phyloP scores from a whole-genome alignment of 148 eudicot species.

The Rhododendron vialii region DNA sequence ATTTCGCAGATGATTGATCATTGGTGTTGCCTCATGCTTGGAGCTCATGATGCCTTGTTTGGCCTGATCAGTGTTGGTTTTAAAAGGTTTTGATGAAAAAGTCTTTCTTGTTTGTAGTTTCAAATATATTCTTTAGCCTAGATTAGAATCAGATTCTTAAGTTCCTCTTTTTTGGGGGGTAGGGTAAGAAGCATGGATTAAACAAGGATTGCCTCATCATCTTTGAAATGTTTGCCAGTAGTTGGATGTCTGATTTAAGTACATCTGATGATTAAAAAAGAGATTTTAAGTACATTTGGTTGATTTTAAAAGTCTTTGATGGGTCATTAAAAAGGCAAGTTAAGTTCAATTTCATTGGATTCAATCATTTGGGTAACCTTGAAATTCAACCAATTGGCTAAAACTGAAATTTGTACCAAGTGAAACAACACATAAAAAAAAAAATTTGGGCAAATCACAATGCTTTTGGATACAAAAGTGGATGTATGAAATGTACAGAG shows the following conservation, averaged over 20 bases:
- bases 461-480: neutral
- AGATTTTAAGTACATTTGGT: neutral
- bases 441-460: neutral
- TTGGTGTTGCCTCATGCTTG: neutral
- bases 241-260: neutral
- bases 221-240: neutral
- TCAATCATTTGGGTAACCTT: neutral
- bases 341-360: neutral
- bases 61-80: neutral
- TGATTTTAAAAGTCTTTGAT: neutral
- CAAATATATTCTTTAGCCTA: neutral
- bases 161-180: neutral
- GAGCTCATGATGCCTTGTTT: constrained; percentile 7
- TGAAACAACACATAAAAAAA: neutral
- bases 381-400: neutral
- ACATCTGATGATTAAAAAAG: neutral
- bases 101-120: neutral
- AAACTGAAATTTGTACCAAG: neutral
- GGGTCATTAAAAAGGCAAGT: neutral
- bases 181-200: neutral
- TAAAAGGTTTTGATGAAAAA: neutral
- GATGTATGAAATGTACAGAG: constrained; percentile 1
- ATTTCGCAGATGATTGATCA: neutral
- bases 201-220: neutral
- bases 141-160: neutral